Evolutionary conservation across 768 basidiomycete genomes (phyloP).

Genomic region (Scleroderma bovista): DNA sequence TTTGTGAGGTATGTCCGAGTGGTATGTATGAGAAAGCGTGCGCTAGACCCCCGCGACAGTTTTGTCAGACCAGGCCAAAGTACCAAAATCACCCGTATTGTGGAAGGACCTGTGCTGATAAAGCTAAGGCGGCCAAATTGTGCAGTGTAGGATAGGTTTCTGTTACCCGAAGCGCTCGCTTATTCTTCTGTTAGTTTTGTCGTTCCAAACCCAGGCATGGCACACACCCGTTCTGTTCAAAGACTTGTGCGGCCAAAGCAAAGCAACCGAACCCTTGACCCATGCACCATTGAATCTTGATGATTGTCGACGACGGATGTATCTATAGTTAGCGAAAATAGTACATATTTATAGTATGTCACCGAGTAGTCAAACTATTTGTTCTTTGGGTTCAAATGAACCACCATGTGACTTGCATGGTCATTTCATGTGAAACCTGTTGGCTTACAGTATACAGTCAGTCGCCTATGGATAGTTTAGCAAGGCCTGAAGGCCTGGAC

Average conservation of each 20-base stretch:
- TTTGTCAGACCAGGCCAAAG: constrained; percentile 56
- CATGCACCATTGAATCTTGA: not conserved
- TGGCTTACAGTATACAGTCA: too few relatives aligned
- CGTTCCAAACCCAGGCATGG: constrained; percentile 27
- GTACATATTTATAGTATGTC: too few relatives aligned
- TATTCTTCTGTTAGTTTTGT: constrained; percentile 17
- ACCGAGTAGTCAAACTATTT: too few relatives aligned
- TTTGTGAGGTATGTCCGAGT: constrained; percentile 25
- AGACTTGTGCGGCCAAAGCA: constrained; percentile 25
- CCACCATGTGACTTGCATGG: too few relatives aligned
- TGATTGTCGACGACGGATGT: too few relatives aligned
- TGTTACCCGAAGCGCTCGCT: not conserved
- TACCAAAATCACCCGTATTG: constrained; percentile 56
- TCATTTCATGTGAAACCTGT: too few relatives aligned
- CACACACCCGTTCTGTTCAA: constrained; percentile 31
- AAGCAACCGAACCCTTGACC: not conserved
- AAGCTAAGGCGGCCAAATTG: constrained; percentile 32
- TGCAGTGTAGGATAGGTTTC: constrained; percentile 20
- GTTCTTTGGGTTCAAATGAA: too few relatives aligned
- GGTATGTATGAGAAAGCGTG: too few relatives aligned
- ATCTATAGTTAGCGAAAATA: too few relatives aligned
- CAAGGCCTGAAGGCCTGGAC: too few relatives aligned
- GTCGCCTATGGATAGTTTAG: too few relatives aligned
- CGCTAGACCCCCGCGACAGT: constrained; percentile 25
- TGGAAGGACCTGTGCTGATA: constrained; percentile 59